Evolutionary conservation across 257 asterid species (phyloP).

Genomic region (Pogostemon cablin): DNA sequence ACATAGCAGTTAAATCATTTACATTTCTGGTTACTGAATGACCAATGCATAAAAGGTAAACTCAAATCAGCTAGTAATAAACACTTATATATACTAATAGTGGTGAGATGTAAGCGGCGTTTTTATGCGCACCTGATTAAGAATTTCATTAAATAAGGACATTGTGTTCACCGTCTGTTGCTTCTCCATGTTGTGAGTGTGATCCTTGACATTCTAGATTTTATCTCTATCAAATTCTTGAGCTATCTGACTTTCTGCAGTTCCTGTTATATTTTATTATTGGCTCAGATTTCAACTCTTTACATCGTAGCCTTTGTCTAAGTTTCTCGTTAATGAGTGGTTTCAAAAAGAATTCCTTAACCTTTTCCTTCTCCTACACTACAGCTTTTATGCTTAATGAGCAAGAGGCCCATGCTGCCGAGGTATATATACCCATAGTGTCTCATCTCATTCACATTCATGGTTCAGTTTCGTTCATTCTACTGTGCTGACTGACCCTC

Average conservation of each 20-base stretch:
- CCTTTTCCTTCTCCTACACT: constrained; percentile 22
- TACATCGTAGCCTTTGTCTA: background rate
- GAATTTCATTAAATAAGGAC: constrained; percentile 1
- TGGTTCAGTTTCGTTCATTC: constrained; percentile 6
- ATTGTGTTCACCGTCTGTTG: background rate
- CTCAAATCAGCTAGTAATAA: constrained; percentile 25
- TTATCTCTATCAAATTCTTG: background rate
- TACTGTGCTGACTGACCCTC: constrained; percentile 33
- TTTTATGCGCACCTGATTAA: constrained; percentile 27
- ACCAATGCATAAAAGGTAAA: constrained; percentile 12
- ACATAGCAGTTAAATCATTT: background rate
- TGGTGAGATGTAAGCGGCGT: constrained; percentile 22
- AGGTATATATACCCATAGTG: constrained; percentile 48
- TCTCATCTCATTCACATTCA: constrained; percentile 20
- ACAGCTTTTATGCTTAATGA: constrained; percentile 88
- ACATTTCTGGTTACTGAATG: background rate
- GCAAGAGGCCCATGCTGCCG: constrained; percentile 89
- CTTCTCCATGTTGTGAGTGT: background rate
- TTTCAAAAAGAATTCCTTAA: constrained; percentile 19
- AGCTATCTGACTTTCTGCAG: background rate
- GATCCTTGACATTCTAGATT: background rate
- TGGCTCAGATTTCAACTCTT: constrained; percentile 9
- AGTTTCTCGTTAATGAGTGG: constrained; percentile 6
- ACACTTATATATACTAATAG: constrained; percentile 27
- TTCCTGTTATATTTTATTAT: background rate